Evolutionary conservation across 2,329 filamentous ascomycete species (phyloP), one percentile per base, ranked within the genome.

Genomic region (Aspergillus sp.): DNA sequence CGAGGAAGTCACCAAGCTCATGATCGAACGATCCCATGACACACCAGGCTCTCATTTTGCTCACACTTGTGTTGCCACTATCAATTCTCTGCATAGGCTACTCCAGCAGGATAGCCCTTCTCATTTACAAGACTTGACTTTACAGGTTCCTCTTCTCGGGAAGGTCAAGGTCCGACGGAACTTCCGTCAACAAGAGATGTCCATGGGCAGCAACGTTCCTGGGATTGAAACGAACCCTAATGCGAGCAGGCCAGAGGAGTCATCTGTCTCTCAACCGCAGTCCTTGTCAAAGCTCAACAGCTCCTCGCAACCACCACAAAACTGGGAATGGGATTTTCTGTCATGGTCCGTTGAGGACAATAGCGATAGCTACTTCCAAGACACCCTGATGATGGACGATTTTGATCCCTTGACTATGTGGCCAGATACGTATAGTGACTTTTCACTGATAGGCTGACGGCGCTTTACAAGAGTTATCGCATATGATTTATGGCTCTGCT

Each of bases 321-420:
- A 51, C 18, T 60, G 46, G 55, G 47, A 36, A 11, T 49, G 51
- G 51, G 29, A 54, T 11, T 36, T 52, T 11, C 52, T 61, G 39
- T 59, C 59, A 7, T 61, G 59, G 59, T 55, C 56, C 3, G 49
- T 61, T 24, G 59, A 61, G 49, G 53, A 51, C n/a, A 59, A 11
- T 14, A 36, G 36, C 18, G 54, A 59, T 7, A 56, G 47, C 20
- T 11, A 56, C 4, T 46, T 59, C 11, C 29, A 49, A 12, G 49
- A 53, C 24, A 29, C 16, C n/a, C 20, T 52, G 14, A 49, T 59
- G 54, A 22, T 7, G 2, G 53, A 59, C 2, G 39, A 6, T 52
- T 2, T 59, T 24, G 53, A 49, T n/a, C 26, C 82, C 82, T 47
- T 47, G 11, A 24, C 45, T 24, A 47, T 47, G 18, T 47, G 45